A percentile compares a stretch with the other conserved stretches of the same genome.
Evolutionary conservation across 306 rosid species (phyloP).

Genomic region (Abrus pulchellus): DNA sequence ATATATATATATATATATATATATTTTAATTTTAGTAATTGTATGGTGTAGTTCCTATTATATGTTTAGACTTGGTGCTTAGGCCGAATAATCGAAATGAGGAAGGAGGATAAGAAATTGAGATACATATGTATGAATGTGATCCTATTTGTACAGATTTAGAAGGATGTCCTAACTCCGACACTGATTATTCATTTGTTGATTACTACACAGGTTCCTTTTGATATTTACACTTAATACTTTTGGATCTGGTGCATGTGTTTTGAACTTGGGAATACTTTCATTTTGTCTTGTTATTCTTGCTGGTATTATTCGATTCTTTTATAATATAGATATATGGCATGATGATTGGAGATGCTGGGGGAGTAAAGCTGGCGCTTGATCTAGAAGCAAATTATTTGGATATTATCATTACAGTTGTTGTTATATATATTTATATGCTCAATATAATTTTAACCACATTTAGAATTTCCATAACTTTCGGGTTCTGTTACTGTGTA

Average conservation of each 20-base stretch:
- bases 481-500: background rate
- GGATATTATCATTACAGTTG: background rate
- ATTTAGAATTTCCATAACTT: slow-evolving; percentile 12
- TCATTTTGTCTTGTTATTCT: slow-evolving; percentile 13
- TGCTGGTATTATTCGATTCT: background rate
- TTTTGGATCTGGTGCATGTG: slow-evolving; percentile 18
- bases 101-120: background rate
- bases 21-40: background rate
- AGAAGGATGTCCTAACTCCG: slow-evolving; percentile 17
- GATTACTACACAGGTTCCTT: slow-evolving; percentile 13
- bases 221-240: slow-evolving; percentile 16
- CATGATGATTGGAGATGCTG: slow-evolving; percentile 7
- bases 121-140: background rate
- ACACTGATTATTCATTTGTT: slow-evolving; percentile 9
- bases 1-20: too few species aligned
- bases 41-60: background rate
- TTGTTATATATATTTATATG: slow-evolving; percentile 19
- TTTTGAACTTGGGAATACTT: background rate
- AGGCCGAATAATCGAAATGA: background rate
- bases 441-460: background rate
- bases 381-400: background rate
- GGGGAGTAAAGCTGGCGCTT: slow-evolving; percentile 1
- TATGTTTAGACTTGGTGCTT: slow-evolving; percentile 2
- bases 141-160: slow-evolving; percentile 22
- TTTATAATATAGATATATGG: slow-evolving; percentile 17